Evolutionary conservation across 2,329 filamentous ascomycete species (phyloP).

Genomic region (Fusarium albosuccineum): DNA sequence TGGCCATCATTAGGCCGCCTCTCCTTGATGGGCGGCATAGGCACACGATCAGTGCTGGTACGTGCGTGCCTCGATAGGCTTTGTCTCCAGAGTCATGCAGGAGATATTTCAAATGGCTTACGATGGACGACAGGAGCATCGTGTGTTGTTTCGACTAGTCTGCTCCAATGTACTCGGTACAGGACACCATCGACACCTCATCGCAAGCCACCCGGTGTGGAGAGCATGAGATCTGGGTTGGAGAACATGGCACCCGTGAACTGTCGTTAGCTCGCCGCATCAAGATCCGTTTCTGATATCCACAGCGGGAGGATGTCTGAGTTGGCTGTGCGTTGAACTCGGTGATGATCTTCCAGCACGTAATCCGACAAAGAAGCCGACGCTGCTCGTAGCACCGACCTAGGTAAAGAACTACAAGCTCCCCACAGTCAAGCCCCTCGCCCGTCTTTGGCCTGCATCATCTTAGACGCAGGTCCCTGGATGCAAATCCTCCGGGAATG

Average conservation of each 20-base stretch:
- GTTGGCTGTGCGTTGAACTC: not conserved
- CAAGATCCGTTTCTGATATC: slow-evolving; percentile 19
- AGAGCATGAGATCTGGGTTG: slow-evolving; percentile 13
- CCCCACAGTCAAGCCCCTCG: slow-evolving; percentile 27
- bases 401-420: slow-evolving; percentile 21
- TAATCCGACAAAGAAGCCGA: slow-evolving; percentile 27
- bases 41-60: slow-evolving; percentile 25
- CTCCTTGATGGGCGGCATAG: slow-evolving; percentile 9
- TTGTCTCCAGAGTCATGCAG: slow-evolving; percentile 4
- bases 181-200: not conserved
- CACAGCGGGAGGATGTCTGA: slow-evolving; percentile 25
- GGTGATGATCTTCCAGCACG: slow-evolving; percentile 20
- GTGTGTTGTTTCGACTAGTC: slow-evolving; percentile 13
- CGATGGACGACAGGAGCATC: slow-evolving; percentile 8
- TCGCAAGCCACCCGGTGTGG: slow-evolving; percentile 11
- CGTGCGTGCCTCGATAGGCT: not conserved
- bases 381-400: slow-evolving; percentile 24
- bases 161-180: not conserved
- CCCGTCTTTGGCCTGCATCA: slow-evolving; percentile 28
- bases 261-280: slow-evolving; percentile 2
- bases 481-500: slow-evolving; percentile 35
- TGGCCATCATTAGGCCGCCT: slow-evolving; percentile 35
- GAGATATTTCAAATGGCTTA: slow-evolving; percentile 10
- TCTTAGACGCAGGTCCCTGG: slow-evolving; percentile 42
- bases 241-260: slow-evolving; percentile 4